Conservation (phyloP, 306 rosid species). For the Luffa acutangula region DNA sequence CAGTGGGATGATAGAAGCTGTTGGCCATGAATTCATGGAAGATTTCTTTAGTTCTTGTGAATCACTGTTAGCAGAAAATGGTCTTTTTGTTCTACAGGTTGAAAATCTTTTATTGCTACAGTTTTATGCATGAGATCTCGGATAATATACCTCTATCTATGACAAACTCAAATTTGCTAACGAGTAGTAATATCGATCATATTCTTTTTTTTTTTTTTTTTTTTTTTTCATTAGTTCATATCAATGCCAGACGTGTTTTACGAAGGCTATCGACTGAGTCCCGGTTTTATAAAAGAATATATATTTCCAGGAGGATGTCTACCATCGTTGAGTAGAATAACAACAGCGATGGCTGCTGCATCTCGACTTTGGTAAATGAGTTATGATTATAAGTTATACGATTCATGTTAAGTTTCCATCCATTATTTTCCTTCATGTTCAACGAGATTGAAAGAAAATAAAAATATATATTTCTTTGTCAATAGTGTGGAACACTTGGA, state of each 20-base stretch:
- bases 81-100: slow-evolving; percentile 72
- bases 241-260: slow-evolving; percentile 66
- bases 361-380: slow-evolving; percentile 51
- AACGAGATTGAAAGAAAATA: too few species aligned
- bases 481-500: neutral
- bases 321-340: slow-evolving; percentile 70
- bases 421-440: too few species aligned
- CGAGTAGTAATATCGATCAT: too few species aligned
- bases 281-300: slow-evolving; percentile 74
- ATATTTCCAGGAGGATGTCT: slow-evolving; percentile 77
- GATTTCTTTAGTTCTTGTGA: slow-evolving; percentile 72
- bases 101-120: neutral
- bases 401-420: too few species aligned
- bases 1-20: slow-evolving; percentile 81
- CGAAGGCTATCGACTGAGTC: slow-evolving; percentile 54
- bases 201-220: too few species aligned
- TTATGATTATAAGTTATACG: too few species aligned
- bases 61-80: slow-evolving; percentile 51
- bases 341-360: slow-evolving; percentile 52
- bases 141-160: too few species aligned
- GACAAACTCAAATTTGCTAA: too few species aligned
- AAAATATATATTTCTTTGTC: too few species aligned
- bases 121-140: too few species aligned
- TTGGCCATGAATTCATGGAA: slow-evolving; percentile 74
- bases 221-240: slow-evolving; percentile 57